Evolutionary conservation across 1,284 basidiomycete species (phyloP), one percentile per base, ranked within the genome.

Genomic region (Ganoderma sinense): DNA sequence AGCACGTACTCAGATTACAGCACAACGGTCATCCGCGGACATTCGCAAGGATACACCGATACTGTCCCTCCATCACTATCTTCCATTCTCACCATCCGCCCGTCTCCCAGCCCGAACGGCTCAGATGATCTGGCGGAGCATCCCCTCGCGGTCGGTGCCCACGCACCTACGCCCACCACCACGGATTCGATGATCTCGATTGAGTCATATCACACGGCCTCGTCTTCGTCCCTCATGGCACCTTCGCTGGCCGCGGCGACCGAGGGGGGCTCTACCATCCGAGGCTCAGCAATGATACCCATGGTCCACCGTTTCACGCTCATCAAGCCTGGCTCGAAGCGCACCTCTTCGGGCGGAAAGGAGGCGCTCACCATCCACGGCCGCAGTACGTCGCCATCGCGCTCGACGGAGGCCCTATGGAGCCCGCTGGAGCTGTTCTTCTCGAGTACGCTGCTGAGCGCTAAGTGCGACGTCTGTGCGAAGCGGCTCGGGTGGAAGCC

Each of bases 401-500:
- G 80, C 23, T 58, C 72, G n/a, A 75, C 72, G 16, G 82, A 83
- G 51, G 80, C 80, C 23, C 82, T 85, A 0, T 94, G 91, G 91
- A 93, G 88, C 91, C 94, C 76, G 14, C 84, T 95, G 62, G 93
- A 94, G 62, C 84, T 94, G 74, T 88, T 95, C 76, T 92, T 92
- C 80, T 89, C 89, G 16, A 90, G 89, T 76, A 89, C 87, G 6
- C 79, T 92, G 60, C 78, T 93, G 40, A 88, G 88, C 2, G 86
- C 89, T 56, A 95, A 93, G 78, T 97, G 95, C 77, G 93, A 94
- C 78, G 84, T 96, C 11, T 97, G 95, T 77, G 77, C 80, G 62
- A 97, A 96, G 84, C 84, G 93, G 62, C 84, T 97, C 60, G 94
- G 95, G 18, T 92, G 92, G 89, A 95, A 95, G 77, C 90, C 94